Conservation (phyloP, 2,329 filamentous ascomycete genomes). For the Alternaria arbusti region DNA sequence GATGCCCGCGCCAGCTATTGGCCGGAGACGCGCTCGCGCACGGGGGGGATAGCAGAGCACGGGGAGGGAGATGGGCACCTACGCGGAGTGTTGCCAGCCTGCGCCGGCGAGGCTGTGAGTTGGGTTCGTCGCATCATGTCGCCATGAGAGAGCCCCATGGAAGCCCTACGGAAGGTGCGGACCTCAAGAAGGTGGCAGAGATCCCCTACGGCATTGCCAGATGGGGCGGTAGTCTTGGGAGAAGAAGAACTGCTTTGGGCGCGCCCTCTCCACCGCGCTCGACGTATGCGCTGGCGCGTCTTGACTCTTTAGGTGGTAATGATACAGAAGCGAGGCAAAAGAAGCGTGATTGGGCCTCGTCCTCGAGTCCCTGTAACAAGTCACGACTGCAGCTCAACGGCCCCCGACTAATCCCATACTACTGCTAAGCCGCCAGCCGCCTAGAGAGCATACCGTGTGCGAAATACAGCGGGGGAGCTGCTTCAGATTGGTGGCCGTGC, state of each 20-base stretch:
- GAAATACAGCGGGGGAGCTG: neutral
- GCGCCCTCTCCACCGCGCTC: constrained; percentile 16
- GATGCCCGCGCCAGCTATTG: constrained; percentile 38
- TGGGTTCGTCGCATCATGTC: constrained; percentile 47
- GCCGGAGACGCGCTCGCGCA: constrained; percentile 13
- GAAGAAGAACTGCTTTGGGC: constrained; percentile 23
- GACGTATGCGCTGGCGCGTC: constrained; percentile 32
- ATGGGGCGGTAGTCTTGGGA: constrained; percentile 26
- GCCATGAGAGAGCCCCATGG: constrained; percentile 26
- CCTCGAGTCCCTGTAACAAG: constrained; percentile 16
- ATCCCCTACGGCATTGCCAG: constrained; percentile 27
- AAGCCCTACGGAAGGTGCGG: constrained; percentile 12
- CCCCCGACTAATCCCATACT: neutral
- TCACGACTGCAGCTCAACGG: constrained; percentile 16
- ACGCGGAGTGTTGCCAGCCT: constrained; percentile 63
- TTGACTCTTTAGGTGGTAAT: constrained; percentile 17
- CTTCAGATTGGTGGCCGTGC: constrained; percentile 12
- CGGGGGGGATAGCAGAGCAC: constrained; percentile 5
- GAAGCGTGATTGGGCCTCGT: constrained; percentile 18
- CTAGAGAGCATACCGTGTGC: neutral
- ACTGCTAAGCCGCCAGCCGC: neutral
- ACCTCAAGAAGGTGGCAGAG: constrained; percentile 5
- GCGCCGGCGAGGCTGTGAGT: constrained; percentile 61
- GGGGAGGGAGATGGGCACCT: constrained; percentile 51
- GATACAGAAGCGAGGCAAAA: constrained; percentile 16